phyloP scores from a whole-genome alignment of 2,329 filamentous ascomycete genomes.

The Venturiaceae sp. region DNA sequence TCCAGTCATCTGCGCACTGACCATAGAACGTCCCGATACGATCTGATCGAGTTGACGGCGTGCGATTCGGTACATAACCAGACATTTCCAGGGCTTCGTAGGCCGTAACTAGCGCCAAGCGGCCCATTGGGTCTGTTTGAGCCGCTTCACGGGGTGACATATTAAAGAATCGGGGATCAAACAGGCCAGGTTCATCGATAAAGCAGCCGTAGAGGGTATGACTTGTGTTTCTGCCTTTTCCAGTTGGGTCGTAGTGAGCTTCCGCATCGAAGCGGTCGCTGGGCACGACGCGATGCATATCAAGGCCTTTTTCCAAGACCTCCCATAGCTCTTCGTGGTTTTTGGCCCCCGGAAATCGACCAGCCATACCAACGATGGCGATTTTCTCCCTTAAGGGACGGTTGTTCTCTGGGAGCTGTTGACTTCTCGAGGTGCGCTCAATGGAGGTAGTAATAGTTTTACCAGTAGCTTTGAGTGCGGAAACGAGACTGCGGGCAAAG shows the following conservation, averaged over 20 bases:
- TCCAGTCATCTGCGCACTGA: slow-evolving; percentile 21
- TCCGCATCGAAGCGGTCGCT: slow-evolving; percentile 64
- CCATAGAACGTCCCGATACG: slow-evolving; percentile 25
- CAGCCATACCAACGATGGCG: slow-evolving; percentile 76
- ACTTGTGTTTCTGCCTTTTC: slow-evolving; percentile 65
- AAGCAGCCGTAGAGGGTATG: slow-evolving; percentile 70
- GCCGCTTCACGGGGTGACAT: slow-evolving; percentile 19
- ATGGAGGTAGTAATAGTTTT: slow-evolving; percentile 31
- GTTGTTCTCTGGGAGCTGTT: slow-evolving; percentile 21
- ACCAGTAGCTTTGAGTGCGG: slow-evolving; percentile 41
- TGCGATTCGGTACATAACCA: slow-evolving; percentile 18
- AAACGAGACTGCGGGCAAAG: slow-evolving; percentile 43
- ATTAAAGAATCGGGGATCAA: slow-evolving; percentile 56
- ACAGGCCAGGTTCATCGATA: slow-evolving; percentile 64
- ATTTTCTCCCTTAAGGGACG: slow-evolving; percentile 56
- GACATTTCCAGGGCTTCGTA: slow-evolving; percentile 19
- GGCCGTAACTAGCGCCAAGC: slow-evolving; percentile 16
- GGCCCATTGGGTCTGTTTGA: slow-evolving; percentile 17
- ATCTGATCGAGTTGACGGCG: slow-evolving; percentile 16
- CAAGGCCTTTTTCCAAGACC: slow-evolving; percentile 61
- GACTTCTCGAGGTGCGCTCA: slow-evolving; percentile 36
- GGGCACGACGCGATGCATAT: slow-evolving; percentile 60
- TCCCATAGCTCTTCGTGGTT: slow-evolving; percentile 67
- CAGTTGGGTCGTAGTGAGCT: slow-evolving; percentile 60
- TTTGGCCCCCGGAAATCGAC: slow-evolving; percentile 64